phyloP scores from a whole-genome alignment of 2,329 filamentous ascomycete species.

The Colletotrichum sp. region DNA sequence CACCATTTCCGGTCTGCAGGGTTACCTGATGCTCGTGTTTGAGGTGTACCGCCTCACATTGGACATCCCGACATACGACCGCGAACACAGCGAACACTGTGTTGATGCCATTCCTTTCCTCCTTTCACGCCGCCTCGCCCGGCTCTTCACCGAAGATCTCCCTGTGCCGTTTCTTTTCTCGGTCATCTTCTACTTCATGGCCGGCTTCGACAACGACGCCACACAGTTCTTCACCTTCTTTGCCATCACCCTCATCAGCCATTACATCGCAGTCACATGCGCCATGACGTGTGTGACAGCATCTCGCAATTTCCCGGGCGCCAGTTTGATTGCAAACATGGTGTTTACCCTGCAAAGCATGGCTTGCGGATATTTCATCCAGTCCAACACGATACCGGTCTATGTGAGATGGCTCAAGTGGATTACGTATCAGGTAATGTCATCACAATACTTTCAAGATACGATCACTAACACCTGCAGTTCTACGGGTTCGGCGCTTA shows the following conservation, averaged over 20 bases:
- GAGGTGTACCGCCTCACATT: slow-evolving; percentile 78
- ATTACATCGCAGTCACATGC: slow-evolving; percentile 76
- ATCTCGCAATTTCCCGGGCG: slow-evolving; percentile 71
- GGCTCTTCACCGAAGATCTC: slow-evolving; percentile 73
- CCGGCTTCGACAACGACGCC: slow-evolving; percentile 69
- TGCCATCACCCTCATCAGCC: slow-evolving; percentile 68
- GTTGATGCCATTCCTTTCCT: slow-evolving; percentile 74
- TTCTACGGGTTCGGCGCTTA: slow-evolving; percentile 77
- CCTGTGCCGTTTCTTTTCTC: slow-evolving; percentile 75
- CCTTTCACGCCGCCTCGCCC: slow-evolving; percentile 71
- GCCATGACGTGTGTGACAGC: slow-evolving; percentile 71
- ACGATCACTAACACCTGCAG: slow-evolving; percentile 37
- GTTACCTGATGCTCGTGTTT: slow-evolving; percentile 77
- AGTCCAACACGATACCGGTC: slow-evolving; percentile 73
- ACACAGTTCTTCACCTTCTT: slow-evolving; percentile 76
- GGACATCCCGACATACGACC: slow-evolving; percentile 78
- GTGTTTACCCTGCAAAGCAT: slow-evolving; percentile 76
- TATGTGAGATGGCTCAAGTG: slow-evolving; percentile 83
- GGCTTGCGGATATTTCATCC: slow-evolving; percentile 79
- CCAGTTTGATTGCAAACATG: slow-evolving; percentile 75
- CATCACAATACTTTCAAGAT: slow-evolving; percentile 24
- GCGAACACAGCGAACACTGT: slow-evolving; percentile 75
- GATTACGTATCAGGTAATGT: slow-evolving; percentile 59
- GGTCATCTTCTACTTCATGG: slow-evolving; percentile 79
- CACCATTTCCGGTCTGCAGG: slow-evolving; percentile 73